Percentiles rank a stretch among this genome's conserved stretches.
Evolutionary conservation across 2,329 filamentous ascomycete species (phyloP).

Genomic region (Trichoderma atroviride): DNA sequence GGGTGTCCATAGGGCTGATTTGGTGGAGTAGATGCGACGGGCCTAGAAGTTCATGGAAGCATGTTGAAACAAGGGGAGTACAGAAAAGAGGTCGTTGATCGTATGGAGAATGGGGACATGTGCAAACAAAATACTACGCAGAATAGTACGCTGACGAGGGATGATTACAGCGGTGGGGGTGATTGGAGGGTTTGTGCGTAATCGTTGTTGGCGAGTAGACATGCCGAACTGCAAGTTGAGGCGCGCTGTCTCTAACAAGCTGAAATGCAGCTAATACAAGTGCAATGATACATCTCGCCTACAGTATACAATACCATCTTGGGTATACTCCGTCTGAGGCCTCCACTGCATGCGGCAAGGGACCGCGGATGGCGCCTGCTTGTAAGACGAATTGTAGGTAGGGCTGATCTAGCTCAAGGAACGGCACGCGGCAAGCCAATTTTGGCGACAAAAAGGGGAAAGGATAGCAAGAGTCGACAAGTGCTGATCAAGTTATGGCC

Average conservation of each 20-base stretch:
- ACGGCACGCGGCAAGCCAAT: conserved; percentile 9
- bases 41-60: neutral
- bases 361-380: neutral
- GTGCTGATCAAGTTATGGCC: conserved; percentile 16
- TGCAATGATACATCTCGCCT: neutral
- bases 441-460: conserved; percentile 13
- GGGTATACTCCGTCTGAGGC: conserved; percentile 3
- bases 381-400: conserved; percentile 12
- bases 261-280: conserved; percentile 18
- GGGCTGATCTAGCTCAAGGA: conserved; percentile 7
- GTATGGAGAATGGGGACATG: neutral
- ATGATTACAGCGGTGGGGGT: conserved; percentile 1
- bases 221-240: neutral
- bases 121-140: neutral
- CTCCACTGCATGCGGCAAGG: conserved; percentile 4
- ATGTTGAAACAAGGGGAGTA: neutral
- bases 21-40: neutral
- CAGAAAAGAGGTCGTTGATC: neutral
- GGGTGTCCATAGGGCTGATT: neutral
- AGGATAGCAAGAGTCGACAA: neutral
- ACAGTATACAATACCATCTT: neutral
- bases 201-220: conserved; percentile 5
- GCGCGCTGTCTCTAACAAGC: conserved; percentile 17
- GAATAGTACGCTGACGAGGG: neutral
- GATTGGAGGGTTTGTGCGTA: conserved; percentile 15